Conservation (phyloP, 202 grass and related monocot genomes). For the Musa balbisiana region DNA sequence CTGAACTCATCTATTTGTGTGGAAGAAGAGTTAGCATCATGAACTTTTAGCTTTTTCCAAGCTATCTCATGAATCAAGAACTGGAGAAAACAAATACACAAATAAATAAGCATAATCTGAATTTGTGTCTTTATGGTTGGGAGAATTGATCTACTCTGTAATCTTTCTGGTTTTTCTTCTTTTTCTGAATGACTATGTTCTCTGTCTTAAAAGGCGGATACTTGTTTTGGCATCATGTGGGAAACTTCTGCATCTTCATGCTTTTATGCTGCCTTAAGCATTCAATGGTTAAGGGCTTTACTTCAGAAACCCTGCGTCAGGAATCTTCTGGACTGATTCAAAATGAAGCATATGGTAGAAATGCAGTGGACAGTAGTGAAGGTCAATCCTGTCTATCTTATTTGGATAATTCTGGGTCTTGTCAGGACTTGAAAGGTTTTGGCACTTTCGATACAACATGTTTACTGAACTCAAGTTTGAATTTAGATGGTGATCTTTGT, state of each 20-base stretch:
- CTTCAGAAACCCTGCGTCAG: not conserved
- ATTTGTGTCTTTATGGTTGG: slow-evolving; percentile 11
- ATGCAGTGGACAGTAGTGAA: not conserved
- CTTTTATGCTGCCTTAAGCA: slow-evolving; percentile 3
- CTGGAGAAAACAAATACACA: not conserved
- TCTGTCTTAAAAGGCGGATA: not conserved
- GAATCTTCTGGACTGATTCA: not conserved
- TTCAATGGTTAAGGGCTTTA: slow-evolving; percentile 4
- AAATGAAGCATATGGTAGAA: not conserved
- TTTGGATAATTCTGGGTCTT: slow-evolving; percentile 42
- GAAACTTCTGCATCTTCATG: slow-evolving; percentile 6
- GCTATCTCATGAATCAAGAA: slow-evolving; percentile 4
- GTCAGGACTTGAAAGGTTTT: slow-evolving; percentile 59
- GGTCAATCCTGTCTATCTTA: slow-evolving; percentile 16
- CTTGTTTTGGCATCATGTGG: slow-evolving; percentile 1
- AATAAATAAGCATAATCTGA: not conserved
- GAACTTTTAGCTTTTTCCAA: not conserved
- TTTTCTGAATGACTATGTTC: not conserved
- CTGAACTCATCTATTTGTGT: not conserved
- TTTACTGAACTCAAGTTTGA: slow-evolving; percentile 47
- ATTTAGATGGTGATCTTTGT: slow-evolving; percentile 40
- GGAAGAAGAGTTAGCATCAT: not conserved
- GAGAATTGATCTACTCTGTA: not conserved
- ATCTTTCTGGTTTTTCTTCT: not conserved
- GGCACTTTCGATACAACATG: slow-evolving; percentile 68